These are phyloP conservation scores for Pyrenula massariospora DNA, from an alignment of 495 filamentous ascomycete genomes.

Conservation along the genomic window DNA sequence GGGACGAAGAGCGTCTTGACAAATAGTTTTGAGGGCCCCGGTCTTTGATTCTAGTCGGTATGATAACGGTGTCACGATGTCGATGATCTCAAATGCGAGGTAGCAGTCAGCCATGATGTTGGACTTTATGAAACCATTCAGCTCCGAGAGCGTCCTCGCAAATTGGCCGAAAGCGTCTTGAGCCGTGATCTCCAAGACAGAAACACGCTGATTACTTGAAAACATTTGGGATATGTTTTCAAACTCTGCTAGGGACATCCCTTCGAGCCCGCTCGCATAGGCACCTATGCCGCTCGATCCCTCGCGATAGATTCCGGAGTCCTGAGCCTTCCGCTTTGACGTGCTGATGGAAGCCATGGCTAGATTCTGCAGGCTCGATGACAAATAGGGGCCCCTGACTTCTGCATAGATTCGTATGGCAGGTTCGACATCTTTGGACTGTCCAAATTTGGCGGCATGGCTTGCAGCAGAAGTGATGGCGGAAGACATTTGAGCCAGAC, in stretches of 20 bases:
- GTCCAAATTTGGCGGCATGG: constrained; percentile 31
- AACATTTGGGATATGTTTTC: constrained; percentile 80
- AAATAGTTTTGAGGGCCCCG: constrained; percentile 70
- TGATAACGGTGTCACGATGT: constrained; percentile 73
- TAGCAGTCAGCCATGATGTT: constrained; percentile 91
- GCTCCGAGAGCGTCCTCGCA: constrained; percentile 71
- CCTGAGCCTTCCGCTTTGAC: constrained; percentile 64
- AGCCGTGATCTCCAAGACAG: constrained; percentile 66
- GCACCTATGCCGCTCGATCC: constrained; percentile 89
- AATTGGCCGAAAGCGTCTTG: constrained; percentile 66
- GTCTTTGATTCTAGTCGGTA: constrained; percentile 69
- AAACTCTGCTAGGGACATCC: constrained; percentile 75
- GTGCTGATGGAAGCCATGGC: constrained; percentile 82
- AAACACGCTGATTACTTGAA: constrained; percentile 68
- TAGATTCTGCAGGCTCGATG: constrained; percentile 66
- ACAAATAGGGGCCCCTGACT: constrained; percentile 73
- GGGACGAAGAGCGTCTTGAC: constrained; percentile 77
- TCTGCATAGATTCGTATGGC: constrained; percentile 75
- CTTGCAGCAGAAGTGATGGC: constrained; percentile 43
- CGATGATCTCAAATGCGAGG: constrained; percentile 90
- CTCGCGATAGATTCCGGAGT: constrained; percentile 66
- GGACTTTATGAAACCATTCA: constrained; percentile 77
- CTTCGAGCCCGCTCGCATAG: constrained; percentile 80
- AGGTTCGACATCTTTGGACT: constrained; percentile 31
- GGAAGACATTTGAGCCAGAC: constrained; percentile 43